Base-by-base conservation (phyloP, 2,329 filamentous ascomycete genomes). In the Paracoccidioides brasiliensis region DNA sequence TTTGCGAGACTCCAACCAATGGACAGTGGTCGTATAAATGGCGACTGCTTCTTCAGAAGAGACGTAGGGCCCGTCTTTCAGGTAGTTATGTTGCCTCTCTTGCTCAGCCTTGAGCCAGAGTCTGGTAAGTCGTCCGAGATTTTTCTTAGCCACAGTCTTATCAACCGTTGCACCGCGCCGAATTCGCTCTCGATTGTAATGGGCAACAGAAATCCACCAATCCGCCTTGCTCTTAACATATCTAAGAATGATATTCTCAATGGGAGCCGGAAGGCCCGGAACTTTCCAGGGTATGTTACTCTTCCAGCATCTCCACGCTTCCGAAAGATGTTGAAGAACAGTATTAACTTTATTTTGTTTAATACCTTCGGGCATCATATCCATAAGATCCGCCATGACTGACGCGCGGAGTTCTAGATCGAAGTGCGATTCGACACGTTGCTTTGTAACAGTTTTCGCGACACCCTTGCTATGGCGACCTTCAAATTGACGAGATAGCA, bases 281-380 rank as follows among this genome's bases (percentile, higher is more conserved):
- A 98, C 93, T 76, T 98, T 98, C 93, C 93, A 98, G 0, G 93
- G 93, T 63, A 98, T 98, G 67, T 98, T 98, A 74, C 90, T 96
- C 84, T 98, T 98, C 93, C 93, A 98, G 76, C 93, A 98, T 74
- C 93, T 82, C 93, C 93, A 98, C 12, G 93, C 93, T 75, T 98
- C 93, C 0, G 91, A 97, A 44, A 98, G 75, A 78, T 98, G 94
- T 67, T 97, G 93, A 54, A 98, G 76, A 46, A 98, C 91, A 1
- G 90, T 95, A 71, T 98, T 95, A 71, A 98, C 90, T 75, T 98
- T 98, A 76, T 93, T 98, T 70, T 98, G 93, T 72, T 96, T 96
- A 75, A 98, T 97, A 62, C 93, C 93, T 69, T 98, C 94, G 0
- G 93, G 93, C 93, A 98, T 98, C 94, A 98, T 98, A 67, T 98